Conservation (phyloP, 176 grass and related monocot genomes). For the Pharus latifolius region DNA sequence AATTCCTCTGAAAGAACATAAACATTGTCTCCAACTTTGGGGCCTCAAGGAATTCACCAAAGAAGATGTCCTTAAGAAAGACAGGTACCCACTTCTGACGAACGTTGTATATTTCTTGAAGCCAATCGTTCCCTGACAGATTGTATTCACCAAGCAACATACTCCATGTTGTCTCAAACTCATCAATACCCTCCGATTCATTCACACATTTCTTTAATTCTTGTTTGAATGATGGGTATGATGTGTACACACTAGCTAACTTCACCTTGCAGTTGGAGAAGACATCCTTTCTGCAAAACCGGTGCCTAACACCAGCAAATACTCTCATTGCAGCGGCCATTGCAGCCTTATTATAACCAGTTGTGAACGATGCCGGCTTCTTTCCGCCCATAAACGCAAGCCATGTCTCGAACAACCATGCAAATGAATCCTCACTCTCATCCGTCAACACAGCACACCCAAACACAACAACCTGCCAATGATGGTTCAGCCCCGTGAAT, state of each 20-base stretch:
- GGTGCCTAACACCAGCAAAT: conserved; percentile 23
- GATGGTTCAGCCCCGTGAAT: conserved; percentile 59
- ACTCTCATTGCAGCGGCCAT: conserved; percentile 23
- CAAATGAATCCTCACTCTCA: conserved; percentile 44
- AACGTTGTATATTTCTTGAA: conserved; percentile 30
- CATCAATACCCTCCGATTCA: conserved; percentile 27
- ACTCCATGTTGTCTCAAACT: conserved; percentile 49
- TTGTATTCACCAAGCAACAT: conserved; percentile 29
- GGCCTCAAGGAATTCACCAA: conserved; percentile 29
- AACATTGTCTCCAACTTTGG: conserved; percentile 43
- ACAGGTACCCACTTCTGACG: conserved; percentile 45
- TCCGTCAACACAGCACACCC: conserved; percentile 62
- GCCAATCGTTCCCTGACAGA: conserved; percentile 40
- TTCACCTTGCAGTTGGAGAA: conserved; percentile 47
- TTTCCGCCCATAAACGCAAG: conserved; percentile 30
- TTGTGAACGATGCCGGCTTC: conserved; percentile 32
- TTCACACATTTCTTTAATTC: conserved; percentile 45
- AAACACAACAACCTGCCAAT: conserved; percentile 41
- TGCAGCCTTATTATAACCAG: conserved; percentile 23
- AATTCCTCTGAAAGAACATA: conserved; percentile 55
- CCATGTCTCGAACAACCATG: conserved; percentile 62
- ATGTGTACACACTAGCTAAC: conserved; percentile 20
- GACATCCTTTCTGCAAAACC: conserved; percentile 45
- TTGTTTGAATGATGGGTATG: conserved; percentile 35
- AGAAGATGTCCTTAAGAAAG: conserved; percentile 40